These are phyloP conservation scores for Solanum virginianum DNA, from an alignment of 257 asterid genomes.

Conservation along the genomic window DNA sequence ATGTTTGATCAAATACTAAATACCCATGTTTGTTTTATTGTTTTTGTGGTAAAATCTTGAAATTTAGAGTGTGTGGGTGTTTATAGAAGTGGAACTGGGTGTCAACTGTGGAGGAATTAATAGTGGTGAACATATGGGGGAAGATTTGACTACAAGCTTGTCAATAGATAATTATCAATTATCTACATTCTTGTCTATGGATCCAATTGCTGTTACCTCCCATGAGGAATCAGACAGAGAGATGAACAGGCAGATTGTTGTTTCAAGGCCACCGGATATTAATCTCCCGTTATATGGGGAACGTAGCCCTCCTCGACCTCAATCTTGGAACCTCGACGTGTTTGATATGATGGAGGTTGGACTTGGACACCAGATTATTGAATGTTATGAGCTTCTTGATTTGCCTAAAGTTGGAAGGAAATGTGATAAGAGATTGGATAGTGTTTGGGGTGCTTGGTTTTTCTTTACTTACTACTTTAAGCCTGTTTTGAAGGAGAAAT, in stretches of 20 bases:
- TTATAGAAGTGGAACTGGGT: background rate
- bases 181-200: constrained; percentile 65
- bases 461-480: constrained; percentile 64
- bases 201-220: constrained; percentile 42
- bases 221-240: constrained; percentile 51
- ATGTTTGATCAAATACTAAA: background rate
- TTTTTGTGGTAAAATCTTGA: background rate
- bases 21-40: background rate
- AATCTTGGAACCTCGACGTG: constrained; percentile 38
- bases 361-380: constrained; percentile 38
- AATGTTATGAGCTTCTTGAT: constrained; percentile 31
- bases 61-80: background rate
- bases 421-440: constrained; percentile 48
- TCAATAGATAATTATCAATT: constrained; percentile 61
- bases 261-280: constrained; percentile 57
- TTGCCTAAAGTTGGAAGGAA: constrained; percentile 37
- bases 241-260: constrained; percentile 34
- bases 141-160: constrained; percentile 31
- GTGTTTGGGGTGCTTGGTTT: constrained; percentile 84
- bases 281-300: constrained; percentile 56
- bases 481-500: constrained; percentile 59
- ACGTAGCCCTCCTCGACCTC: constrained; percentile 46
- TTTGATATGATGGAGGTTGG: constrained; percentile 63
- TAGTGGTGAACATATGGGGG: constrained; percentile 40
- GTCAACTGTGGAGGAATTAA: background rate